Evolutionary conservation across 2,329 filamentous ascomycete genomes (phyloP), one percentile per base, ranked within the genome.

Genomic region (Monilinia vaccinii-corymbosi): DNA sequence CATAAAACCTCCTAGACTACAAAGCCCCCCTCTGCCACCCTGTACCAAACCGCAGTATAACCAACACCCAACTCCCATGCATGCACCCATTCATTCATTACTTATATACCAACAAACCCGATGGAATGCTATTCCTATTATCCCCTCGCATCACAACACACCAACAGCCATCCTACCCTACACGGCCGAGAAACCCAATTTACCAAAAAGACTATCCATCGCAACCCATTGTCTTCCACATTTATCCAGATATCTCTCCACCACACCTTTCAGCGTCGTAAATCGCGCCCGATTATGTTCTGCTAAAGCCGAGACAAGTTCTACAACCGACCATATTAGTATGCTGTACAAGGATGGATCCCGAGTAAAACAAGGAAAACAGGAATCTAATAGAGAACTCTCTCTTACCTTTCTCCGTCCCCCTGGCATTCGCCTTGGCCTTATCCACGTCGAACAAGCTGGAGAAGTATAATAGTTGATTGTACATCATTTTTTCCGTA

Each of bases 151-250:
- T 14, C 6, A 13, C 18, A 18, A 16, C 14, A 16, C 25, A 32
- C 25, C 25, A 28, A 3, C 3, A 28, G 3, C 3, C 25, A 14
- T 14, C 6, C 8, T 23, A 11, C n/a, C 21, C 53, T 48, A 59
- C 23, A 52, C n/a, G 7, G 57, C 57, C 14, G 60, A 65, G 69
- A 84, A 83, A 11, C 84, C 83, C 45, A 87, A 69, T 73, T 85
- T 86, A 28, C 82, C 81, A 78, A 96, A 97, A 64, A 97, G 75
- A 65, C 79, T 86, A 74, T 94, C 91, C 92, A 96, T 97, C 66
- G 90, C 88, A 56, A 97, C 92, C 90, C 91, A 96, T 74, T 91
- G 88, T 67, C 90, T 79, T 31, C 92, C 92, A 73, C 91, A 96
- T 76, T 93, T 94, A 70, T 91, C 90, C 67, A 96, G 75, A 75